Base-by-base conservation (phyloP, 345 rosid genomes). In the Hibiscus trionum region DNA sequence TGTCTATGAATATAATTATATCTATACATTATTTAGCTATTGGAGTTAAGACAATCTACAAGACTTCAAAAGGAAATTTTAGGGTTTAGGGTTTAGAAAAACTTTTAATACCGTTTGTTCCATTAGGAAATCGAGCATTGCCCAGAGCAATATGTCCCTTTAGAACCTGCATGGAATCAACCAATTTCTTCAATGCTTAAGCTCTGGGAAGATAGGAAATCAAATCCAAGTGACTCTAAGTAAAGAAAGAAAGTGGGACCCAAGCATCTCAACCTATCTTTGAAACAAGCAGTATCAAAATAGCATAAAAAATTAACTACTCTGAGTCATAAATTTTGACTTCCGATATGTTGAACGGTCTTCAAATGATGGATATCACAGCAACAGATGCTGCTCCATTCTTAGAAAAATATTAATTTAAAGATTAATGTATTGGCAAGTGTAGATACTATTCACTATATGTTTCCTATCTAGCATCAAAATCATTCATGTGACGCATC, bases 131-230 rank as follows among this genome's bases (percentile, higher is more conserved):
- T 67, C 87, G 77, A 62, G 94, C 93, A 78, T 86, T 90, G 27
- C 88, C 99, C 15, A 95, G 81, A 72, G 86, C 93, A 78, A 93
- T 90, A 78, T 95, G 98, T 78, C 99, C 99, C 81, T 92, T 95
- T 44, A 95, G 83, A 69, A 95, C 98, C 98, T 95, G 76, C 74
- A 76, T 9, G 21, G 53, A 44, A 71, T n/a, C 69, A 47, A 62
- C 35, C 10, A 29, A 44, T 39, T 6, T 44, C 35, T 21, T 71
- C 39, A 73, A 52, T 19, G 31, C 58, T 15, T 9, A 37, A 29
- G 44, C n/a, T n/a, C 46, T 7, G 58, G 26, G 11, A 44, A 35
- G 42, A 71, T 21, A 58, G 24, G 39, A 60, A 46, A 71, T 7
- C 2, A 70, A 70, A 70, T 35, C 29, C 12, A 44, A 44, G 24